A percentile compares a stretch with the other conserved stretches of the same genome.
Conservation (phyloP, 1,139 yeast genomes). For the Arxiozyma bovina region DNA sequence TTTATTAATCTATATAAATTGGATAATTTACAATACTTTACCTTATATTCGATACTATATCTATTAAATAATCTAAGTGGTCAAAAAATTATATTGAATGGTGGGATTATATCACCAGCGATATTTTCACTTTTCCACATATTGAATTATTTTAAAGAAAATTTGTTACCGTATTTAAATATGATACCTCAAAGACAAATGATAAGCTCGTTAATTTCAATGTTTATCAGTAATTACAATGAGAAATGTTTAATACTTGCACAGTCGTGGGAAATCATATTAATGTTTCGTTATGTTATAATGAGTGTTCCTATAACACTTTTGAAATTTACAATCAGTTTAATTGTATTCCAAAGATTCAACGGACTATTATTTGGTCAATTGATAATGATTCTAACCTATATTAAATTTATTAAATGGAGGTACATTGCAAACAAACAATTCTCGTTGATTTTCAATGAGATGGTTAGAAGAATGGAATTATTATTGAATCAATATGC, state of each 20-base stretch:
- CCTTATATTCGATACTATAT: conserved; percentile 16
- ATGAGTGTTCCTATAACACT: conserved; percentile 17
- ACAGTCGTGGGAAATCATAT: conserved; percentile 23
- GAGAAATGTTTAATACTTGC: conserved; percentile 22
- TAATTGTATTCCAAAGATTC: conserved; percentile 6
- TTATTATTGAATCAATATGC: neutral
- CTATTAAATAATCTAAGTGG: conserved; percentile 12
- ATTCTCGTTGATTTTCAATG: neutral
- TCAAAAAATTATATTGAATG: conserved; percentile 25
- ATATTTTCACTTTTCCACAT: conserved; percentile 54
- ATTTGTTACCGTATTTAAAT: conserved; percentile 31
- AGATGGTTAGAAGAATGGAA: neutral
- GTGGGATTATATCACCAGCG: conserved; percentile 44
- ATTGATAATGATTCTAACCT: conserved; percentile 13
- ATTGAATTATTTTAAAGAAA: conserved; percentile 39
- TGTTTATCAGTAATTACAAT: conserved; percentile 18
- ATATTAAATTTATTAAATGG: conserved; percentile 25
- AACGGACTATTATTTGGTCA: conserved; percentile 8
- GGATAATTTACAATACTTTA: conserved; percentile 28
- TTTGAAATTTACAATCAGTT: neutral
- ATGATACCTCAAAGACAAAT: conserved; percentile 5
- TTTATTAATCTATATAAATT: conserved; percentile 16
- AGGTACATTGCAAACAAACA: conserved; percentile 19
- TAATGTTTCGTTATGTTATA: conserved; percentile 18
- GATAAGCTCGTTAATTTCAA: conserved; percentile 8